Evolutionary conservation across 257 asterid species (phyloP), one percentile per base, ranked within the genome.

Genomic region (Ballota nigra): DNA sequence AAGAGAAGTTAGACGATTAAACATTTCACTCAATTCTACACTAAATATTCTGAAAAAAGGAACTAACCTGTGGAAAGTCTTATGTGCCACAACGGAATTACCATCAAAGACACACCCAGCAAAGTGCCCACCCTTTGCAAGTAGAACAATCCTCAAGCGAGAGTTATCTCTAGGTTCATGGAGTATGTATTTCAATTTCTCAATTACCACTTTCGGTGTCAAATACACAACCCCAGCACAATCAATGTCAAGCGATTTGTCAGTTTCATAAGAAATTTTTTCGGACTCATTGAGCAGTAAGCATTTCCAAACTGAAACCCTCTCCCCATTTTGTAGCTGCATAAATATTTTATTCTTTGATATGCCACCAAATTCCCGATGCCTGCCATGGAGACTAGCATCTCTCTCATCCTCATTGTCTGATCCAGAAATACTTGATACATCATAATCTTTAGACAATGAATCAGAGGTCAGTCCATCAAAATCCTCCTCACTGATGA

Each of bases 61-160:
- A 51, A 76, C 96, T 34, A 74, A 94, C 99, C 99, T 91, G 92
- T 94, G 97, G 73, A 94, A 91, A 52, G 99, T 94, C 83, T 94
- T 94, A 78, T 88, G 90, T 34, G 95, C 90, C 79, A 94, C 83
- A 47, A 90, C 86, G n/a, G 88, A 75, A 77, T 81, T 82, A 16
- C 99, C 99, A 83, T 94, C 96, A 80, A 91, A 91, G 73, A 94
- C 92, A 69, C 98, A 89, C 28, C 99, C 99, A 67, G 98, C 98
- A 86, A 94, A 91, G 70, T 94, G 99, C 38, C 99, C 99, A 55
- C 99, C 99, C 69, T 75, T 88, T 56, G 97, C 92, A 77, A 94
- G 97, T 67, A 94, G 85, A 49, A 94, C 88, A 74, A 91, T 85
- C 90, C 98, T 86, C 80, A 94, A 78, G 53, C 67, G 49, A 40